Percentiles rank a stretch among this genome's conserved stretches.
These are phyloP conservation scores for Pugionium cornutum DNA, from an alignment of 345 rosid species.

Conservation along the genomic window DNA sequence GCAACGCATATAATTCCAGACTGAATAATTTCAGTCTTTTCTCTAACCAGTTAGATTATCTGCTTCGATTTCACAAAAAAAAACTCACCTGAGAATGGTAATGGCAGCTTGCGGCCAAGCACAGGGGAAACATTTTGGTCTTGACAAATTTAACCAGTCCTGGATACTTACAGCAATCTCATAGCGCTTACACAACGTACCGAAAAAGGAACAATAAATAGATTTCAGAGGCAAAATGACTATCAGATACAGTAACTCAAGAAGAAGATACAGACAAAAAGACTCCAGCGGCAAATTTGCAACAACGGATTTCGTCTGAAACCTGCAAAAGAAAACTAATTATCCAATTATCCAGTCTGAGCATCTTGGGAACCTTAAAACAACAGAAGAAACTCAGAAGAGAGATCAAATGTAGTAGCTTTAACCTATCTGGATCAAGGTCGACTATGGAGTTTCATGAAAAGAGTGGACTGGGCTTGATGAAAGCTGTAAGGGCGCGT, in stretches of 20 bases:
- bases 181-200: slow-evolving; percentile 39
- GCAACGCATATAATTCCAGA: background rate
- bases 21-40: background rate
- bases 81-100: slow-evolving; percentile 67
- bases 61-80: background rate
- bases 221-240: background rate
- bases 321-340: slow-evolving; percentile 25
- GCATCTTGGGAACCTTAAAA: background rate
- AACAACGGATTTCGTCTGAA: slow-evolving; percentile 16
- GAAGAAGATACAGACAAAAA: background rate
- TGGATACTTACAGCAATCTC: slow-evolving; percentile 37
- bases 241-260: slow-evolving; percentile 5
- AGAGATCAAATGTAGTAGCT: slow-evolving; percentile 16
- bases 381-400: slow-evolving; percentile 5
- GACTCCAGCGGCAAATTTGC: slow-evolving; percentile 13
- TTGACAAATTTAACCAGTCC: background rate
- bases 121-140: slow-evolving; percentile 64
- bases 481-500: slow-evolving; percentile 23
- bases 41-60: background rate
- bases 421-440: slow-evolving; percentile 23
- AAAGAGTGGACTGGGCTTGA: slow-evolving; percentile 22
- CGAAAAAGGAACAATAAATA: slow-evolving; percentile 5
- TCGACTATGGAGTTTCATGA: slow-evolving; percentile 25
- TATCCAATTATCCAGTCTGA: background rate
- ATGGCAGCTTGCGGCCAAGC: slow-evolving; percentile 66